Evolutionary conservation across 2,329 filamentous ascomycete genomes (phyloP).

Genomic region (Monilinia polystroma): DNA sequence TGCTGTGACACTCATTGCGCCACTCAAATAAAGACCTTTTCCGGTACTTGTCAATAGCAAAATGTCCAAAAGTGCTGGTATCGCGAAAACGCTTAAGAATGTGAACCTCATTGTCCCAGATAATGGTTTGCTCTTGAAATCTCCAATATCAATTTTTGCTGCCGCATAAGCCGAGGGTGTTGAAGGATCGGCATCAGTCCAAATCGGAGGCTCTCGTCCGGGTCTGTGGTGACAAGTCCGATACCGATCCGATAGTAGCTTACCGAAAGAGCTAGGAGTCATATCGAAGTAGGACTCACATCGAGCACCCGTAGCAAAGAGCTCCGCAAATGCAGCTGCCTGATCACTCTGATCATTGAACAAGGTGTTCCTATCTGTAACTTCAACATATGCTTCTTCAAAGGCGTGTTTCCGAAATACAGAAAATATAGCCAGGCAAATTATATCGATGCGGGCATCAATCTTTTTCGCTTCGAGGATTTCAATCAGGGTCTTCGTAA

Average conservation of each 20-base stretch:
- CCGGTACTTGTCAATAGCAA: slow-evolving; percentile 57
- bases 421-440: slow-evolving; percentile 58
- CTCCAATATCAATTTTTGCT: slow-evolving; percentile 51
- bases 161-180: slow-evolving; percentile 47
- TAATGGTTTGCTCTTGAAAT: slow-evolving; percentile 44
- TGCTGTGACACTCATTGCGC: slow-evolving; percentile 52
- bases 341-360: slow-evolving; percentile 61
- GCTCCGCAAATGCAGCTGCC: slow-evolving; percentile 61
- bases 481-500: slow-evolving; percentile 15
- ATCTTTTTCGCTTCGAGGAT: slow-evolving; percentile 32
- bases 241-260: slow-evolving; percentile 45
- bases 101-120: slow-evolving; percentile 49
- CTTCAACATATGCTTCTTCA: slow-evolving; percentile 63
- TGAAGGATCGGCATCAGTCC: slow-evolving; percentile 23
- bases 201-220: slow-evolving; percentile 32
- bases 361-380: slow-evolving; percentile 59
- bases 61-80: slow-evolving; percentile 62
- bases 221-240: slow-evolving; percentile 44
- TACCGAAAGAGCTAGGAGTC: slow-evolving; percentile 48
- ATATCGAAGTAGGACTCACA: slow-evolving; percentile 64
- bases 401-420: slow-evolving; percentile 55
- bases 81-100: slow-evolving; percentile 59
- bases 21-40: slow-evolving; percentile 59
- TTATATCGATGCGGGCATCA: slow-evolving; percentile 52
- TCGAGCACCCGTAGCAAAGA: slow-evolving; percentile 61